Conservation (phyloP, 495 filamentous ascomycete species). For the Talaromyces trachyspermus region DNA sequence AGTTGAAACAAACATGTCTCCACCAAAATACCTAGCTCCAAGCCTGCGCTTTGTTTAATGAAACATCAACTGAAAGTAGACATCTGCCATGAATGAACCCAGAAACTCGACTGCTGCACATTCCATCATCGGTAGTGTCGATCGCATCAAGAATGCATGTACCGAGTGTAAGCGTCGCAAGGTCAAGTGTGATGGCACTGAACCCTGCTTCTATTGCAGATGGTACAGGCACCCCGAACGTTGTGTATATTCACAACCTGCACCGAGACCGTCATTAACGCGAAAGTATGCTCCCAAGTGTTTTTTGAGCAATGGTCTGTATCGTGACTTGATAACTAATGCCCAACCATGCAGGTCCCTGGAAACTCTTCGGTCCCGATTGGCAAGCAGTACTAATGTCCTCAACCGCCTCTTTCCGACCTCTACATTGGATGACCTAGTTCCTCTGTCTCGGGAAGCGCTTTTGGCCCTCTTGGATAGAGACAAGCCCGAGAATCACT, state of each 20-base stretch:
- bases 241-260: not conserved
- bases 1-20: not conserved
- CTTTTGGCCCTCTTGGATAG: not conserved
- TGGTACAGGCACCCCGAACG: not conserved
- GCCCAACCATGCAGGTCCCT: not conserved
- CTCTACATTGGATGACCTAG: not conserved
- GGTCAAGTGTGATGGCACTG: slow-evolving; percentile 19
- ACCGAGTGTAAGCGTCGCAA: slow-evolving; percentile 19
- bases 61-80: not conserved
- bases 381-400: not conserved
- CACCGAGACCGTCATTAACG: not conserved
- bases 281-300: not conserved
- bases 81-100: not conserved
- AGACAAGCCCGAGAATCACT: not conserved
- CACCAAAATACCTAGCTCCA: not conserved
- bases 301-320: not conserved
- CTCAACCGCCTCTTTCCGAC: not conserved
- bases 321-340: not conserved
- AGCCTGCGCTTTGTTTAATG: not conserved
- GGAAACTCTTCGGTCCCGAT: not conserved
- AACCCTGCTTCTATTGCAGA: slow-evolving; percentile 20
- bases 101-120: not conserved
- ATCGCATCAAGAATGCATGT: slow-evolving; percentile 8
- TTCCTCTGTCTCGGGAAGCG: not conserved
- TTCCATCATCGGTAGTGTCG: not conserved